Conservation (phyloP, 805 yeast genomes). For the Sugiyamaella americana region DNA sequence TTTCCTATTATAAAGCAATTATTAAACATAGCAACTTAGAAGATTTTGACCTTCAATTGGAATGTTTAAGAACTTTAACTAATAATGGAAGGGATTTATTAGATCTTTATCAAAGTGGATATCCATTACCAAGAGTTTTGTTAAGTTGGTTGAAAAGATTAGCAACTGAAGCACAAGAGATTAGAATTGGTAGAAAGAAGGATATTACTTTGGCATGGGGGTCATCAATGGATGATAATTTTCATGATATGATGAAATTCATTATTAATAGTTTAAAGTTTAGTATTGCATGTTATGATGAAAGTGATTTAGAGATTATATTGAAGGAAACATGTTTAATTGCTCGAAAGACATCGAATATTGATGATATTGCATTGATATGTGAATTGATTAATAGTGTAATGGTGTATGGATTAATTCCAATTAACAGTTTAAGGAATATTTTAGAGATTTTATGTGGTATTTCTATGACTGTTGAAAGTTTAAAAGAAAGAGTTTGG, state of each 20-base stretch:
- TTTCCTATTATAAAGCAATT: slow-evolving; percentile 58
- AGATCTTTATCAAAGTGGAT: slow-evolving; percentile 44
- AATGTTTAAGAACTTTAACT: slow-evolving; percentile 44
- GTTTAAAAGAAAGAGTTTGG: slow-evolving; percentile 35
- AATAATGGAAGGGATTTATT: slow-evolving; percentile 48
- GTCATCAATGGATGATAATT: slow-evolving; percentile 24
- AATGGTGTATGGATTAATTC: slow-evolving; percentile 43
- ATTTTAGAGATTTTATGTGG: slow-evolving; percentile 44
- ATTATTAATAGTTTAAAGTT: slow-evolving; percentile 42
- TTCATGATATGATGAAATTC: slow-evolving; percentile 34
- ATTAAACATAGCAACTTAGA: slow-evolving; percentile 43
- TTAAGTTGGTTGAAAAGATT: slow-evolving; percentile 33
- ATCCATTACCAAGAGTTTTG: slow-evolving; percentile 36
- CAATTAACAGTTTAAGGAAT: slow-evolving; percentile 34
- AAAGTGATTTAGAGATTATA: slow-evolving; percentile 33
- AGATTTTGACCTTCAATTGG: slow-evolving; percentile 46
- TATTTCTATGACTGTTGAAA: slow-evolving; percentile 34
- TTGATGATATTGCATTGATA: slow-evolving; percentile 34
- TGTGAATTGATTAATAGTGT: slow-evolving; percentile 40
- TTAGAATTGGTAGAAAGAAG: slow-evolving; percentile 24
- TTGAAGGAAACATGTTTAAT: slow-evolving; percentile 35
- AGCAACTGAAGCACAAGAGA: slow-evolving; percentile 29
- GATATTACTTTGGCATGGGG: slow-evolving; percentile 29
- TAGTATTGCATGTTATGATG: slow-evolving; percentile 43
- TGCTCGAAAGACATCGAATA: slow-evolving; percentile 37